Conservation (phyloP, 495 filamentous ascomycete genomes). For the Thozetella sp. region DNA sequence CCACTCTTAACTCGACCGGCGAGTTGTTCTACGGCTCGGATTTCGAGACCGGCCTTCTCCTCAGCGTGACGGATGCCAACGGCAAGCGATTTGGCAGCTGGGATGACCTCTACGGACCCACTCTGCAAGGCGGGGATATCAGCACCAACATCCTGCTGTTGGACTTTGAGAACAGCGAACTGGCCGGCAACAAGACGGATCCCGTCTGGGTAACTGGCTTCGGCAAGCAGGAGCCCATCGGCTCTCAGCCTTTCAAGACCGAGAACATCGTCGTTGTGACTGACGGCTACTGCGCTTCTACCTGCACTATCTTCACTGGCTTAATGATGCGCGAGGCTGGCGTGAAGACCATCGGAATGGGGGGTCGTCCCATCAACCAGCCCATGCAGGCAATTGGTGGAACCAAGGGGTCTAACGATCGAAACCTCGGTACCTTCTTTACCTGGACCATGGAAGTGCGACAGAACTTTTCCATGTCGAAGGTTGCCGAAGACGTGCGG, state of each 20-base stretch:
- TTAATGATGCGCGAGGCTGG: constrained; percentile 55
- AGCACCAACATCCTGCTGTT: constrained; percentile 2
- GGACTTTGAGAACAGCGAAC: constrained; percentile 32
- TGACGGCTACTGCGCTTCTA: constrained; percentile 67
- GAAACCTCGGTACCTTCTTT: background rate
- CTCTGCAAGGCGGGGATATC: background rate
- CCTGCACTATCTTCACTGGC: constrained; percentile 62
- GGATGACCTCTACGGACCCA: constrained; percentile 7
- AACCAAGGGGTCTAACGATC: constrained; percentile 50
- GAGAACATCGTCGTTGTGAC: constrained; percentile 48
- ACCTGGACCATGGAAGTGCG: background rate
- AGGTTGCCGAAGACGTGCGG: background rate
- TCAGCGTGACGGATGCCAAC: constrained; percentile 16
- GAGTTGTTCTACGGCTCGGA: background rate
- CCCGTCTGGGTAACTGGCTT: constrained; percentile 17
- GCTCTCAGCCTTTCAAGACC: constrained; percentile 26
- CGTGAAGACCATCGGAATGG: constrained; percentile 62
- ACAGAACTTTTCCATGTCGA: background rate
- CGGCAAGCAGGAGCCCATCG: constrained; percentile 27
- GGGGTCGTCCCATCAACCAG: constrained; percentile 55
- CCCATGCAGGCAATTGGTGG: constrained; percentile 67
- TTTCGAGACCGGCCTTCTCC: constrained; percentile 9
- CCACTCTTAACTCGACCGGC: constrained; percentile 42
- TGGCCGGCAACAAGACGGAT: constrained; percentile 14
- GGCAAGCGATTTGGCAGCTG: background rate